A percentile compares a stretch with the other conserved stretches of the same genome.
Conservation (phyloP, 176 grass and related monocot species). For the Tillandsia leiboldiana region DNA sequence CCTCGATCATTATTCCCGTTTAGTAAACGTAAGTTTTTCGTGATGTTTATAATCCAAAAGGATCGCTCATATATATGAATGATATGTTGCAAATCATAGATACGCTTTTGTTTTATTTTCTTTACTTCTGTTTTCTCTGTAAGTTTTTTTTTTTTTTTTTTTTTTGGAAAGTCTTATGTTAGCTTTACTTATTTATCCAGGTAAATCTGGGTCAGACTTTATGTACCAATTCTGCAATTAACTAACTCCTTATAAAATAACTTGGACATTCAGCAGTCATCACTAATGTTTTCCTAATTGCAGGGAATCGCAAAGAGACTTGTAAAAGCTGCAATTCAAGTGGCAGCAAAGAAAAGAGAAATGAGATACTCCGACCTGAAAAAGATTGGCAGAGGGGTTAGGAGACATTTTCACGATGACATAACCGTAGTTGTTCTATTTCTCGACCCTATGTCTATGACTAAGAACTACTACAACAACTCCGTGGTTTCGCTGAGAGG, state of each 20-base stretch:
- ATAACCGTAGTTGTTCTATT: constrained; percentile 46
- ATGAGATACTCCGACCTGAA: constrained; percentile 38
- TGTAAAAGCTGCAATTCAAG: constrained; percentile 24
- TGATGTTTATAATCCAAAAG: too few species aligned
- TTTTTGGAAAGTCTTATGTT: not conserved
- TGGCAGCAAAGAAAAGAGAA: constrained; percentile 33
- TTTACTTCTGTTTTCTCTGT: not conserved
- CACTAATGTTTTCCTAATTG: constrained; percentile 5
- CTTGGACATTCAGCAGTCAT: not conserved
- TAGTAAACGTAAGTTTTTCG: too few species aligned
- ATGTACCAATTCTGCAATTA: not conserved
- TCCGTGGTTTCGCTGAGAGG: constrained; percentile 32
- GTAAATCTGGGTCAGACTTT: not conserved
- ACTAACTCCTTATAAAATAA: not conserved
- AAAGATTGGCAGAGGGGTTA: constrained; percentile 23
- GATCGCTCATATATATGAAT: not conserved
- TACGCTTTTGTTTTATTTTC: not conserved
- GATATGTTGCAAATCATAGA: not conserved
- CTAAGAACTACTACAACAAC: constrained; percentile 18
- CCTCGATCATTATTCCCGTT: too few species aligned
- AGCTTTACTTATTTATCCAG: not conserved
- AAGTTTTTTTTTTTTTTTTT: not conserved
- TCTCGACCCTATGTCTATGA: constrained; percentile 24
- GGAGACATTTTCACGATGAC: constrained; percentile 51
- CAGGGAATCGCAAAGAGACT: constrained; percentile 36